Conservation (phyloP, 1,139 yeast species). For the Protomyces inouyei region DNA sequence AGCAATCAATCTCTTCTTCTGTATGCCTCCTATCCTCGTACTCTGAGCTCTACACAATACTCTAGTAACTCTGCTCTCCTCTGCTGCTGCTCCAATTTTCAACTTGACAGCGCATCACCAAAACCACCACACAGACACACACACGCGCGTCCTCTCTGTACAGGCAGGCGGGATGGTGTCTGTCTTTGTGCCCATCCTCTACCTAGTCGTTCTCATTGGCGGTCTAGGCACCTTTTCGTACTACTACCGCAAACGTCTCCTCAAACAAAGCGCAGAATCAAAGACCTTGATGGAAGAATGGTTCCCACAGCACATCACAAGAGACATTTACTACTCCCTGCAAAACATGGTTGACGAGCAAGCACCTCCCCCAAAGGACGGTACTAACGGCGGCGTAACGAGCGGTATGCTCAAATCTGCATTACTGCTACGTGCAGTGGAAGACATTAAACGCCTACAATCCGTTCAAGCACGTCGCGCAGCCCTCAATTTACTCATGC, state of each 20-base stretch:
- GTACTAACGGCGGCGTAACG: background rate
- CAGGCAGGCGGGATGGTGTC: conserved; percentile 13
- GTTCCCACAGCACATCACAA: conserved; percentile 63
- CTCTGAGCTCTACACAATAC: background rate
- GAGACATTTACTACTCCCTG: conserved; percentile 59
- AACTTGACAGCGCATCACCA: too few species aligned
- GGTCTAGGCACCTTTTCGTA: conserved; percentile 72
- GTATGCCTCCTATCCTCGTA: background rate
- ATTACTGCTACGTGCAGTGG: conserved; percentile 66
- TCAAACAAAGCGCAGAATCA: background rate
- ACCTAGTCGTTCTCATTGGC: conserved; percentile 64
- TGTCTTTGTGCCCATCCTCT: conserved; percentile 72
- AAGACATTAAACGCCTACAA: conserved; percentile 62
- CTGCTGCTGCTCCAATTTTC: too few species aligned
- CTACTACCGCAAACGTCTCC: conserved; percentile 43
- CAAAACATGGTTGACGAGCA: conserved; percentile 5
- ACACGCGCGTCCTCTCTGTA: background rate
- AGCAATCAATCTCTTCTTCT: background rate
- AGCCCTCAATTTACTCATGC: conserved; percentile 64
- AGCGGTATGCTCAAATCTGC: conserved; percentile 48
- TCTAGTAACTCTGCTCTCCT: background rate
- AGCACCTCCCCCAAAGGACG: background rate
- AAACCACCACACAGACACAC: too few species aligned
- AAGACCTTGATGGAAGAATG: conserved; percentile 55
- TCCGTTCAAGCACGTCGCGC: conserved; percentile 70